Evolutionary conservation across 1,139 yeast species (phyloP), one percentile per base, ranked within the genome.

Genomic region (Candida neerlandica): DNA sequence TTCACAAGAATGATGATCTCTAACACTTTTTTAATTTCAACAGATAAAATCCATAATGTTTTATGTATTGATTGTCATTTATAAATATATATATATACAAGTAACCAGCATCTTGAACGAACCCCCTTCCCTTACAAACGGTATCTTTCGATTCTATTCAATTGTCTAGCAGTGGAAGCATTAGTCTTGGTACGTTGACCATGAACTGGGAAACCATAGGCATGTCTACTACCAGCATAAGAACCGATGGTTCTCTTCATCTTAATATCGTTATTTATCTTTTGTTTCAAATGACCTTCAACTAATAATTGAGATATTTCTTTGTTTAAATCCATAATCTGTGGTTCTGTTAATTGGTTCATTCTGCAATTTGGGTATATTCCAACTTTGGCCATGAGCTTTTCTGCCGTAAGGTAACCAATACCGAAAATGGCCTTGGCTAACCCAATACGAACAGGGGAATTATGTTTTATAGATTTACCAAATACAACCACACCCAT

Each of bases 101-200:
- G 41, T 14, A 21, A 37, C 18, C 6, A 11, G 12, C 16, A 21
- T 37, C 18, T 2, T 9, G 12, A 6, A 19, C 40, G n/a, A n/a
- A n/a, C n/a, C n/a, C n/a, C n/a, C n/a, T n/a, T 18, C 27, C 27
- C 15, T 44, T 38, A 52, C 26, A 52, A 30, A 33, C 51, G 47
- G 45, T 35, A 56, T 73, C 97, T 85, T 56, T 89, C 87, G 51
- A 88, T 69, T 61, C 80, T 84, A 71, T 94, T 94, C 69, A 92
- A 80, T 69, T 83, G 86, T 71, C 84, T 84, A 33, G 99, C 99
- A 23, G 96, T 94, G 62, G 79, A 78, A 29, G 96, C 96, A 65
- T 94, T 94, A 55, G 87, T 89, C 74, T 90, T 85, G 16, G 99
- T 94, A 55, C 86, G 81, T 77, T 94, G 99, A 62, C 99, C 99